A percentile compares a stretch with the other conserved stretches of the same genome.
These are phyloP conservation scores for Ganoderma lingzhi DNA, from an alignment of 1,284 basidiomycete species.

Conservation along the genomic window DNA sequence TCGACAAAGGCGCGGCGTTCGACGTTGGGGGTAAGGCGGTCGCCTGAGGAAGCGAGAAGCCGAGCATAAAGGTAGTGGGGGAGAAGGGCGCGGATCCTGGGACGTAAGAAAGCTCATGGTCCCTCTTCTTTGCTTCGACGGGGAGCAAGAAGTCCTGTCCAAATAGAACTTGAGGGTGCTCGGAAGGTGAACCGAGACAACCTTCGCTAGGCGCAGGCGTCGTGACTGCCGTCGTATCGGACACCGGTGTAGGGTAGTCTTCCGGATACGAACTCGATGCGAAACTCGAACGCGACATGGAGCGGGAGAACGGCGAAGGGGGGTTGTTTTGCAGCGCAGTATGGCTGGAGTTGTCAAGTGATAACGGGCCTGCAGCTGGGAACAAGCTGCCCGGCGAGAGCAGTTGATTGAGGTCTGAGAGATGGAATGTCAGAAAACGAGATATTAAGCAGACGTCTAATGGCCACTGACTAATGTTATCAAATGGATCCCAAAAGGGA, in stretches of 20 bases:
- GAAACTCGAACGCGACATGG: slow-evolving; percentile 32
- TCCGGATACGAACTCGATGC: slow-evolving; percentile 22
- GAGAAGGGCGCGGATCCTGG: slow-evolving; percentile 31
- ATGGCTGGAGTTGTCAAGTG: slow-evolving; percentile 9
- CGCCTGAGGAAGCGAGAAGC: slow-evolving; percentile 13
- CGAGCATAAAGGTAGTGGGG: slow-evolving; percentile 21
- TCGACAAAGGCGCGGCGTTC: slow-evolving; percentile 9
- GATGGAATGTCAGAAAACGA: slow-evolving; percentile 13
- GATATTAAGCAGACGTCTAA: background rate
- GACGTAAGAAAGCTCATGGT: slow-evolving; percentile 27
- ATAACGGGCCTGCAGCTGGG: slow-evolving; percentile 13
- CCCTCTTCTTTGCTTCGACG: slow-evolving; percentile 22
- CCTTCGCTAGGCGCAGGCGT: slow-evolving; percentile 32
- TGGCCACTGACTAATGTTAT: slow-evolving; percentile 21
- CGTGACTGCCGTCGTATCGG: slow-evolving; percentile 29
- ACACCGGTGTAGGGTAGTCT: slow-evolving; percentile 29
- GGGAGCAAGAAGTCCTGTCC: slow-evolving; percentile 20
- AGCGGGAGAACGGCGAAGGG: slow-evolving; percentile 27
- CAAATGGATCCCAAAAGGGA: slow-evolving; percentile 19
- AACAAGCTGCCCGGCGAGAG: slow-evolving; percentile 9
- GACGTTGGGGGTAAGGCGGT: slow-evolving; percentile 8
- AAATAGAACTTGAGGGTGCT: slow-evolving; percentile 19
- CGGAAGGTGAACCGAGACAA: slow-evolving; percentile 23
- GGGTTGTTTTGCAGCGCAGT: slow-evolving; percentile 10
- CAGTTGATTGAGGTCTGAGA: slow-evolving; percentile 11